phyloP scores from a whole-genome alignment of 2,329 filamentous ascomycete genomes.

The Chaetothyriales sp. region DNA sequence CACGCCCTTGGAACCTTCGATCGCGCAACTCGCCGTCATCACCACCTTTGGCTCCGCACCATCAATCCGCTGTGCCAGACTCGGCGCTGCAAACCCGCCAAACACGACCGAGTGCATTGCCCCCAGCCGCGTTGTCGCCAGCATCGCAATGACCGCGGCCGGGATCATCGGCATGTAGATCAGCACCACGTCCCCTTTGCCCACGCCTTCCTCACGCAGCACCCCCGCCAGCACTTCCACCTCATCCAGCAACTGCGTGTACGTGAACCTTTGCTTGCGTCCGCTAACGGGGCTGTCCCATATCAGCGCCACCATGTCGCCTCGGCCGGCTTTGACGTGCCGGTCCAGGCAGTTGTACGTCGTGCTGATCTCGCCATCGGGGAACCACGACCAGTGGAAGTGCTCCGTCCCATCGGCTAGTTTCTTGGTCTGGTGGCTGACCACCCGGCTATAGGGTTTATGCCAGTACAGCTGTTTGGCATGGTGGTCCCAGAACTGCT shows the following conservation, averaged over 20 bases:
- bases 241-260: constrained; percentile 60
- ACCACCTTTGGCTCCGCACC: constrained; percentile 62
- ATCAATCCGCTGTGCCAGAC: constrained; percentile 79
- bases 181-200: constrained; percentile 72
- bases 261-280: constrained; percentile 59
- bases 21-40: constrained; percentile 81
- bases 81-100: constrained; percentile 71
- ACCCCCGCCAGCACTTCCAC: constrained; percentile 73
- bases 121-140: constrained; percentile 67
- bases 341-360: constrained; percentile 86
- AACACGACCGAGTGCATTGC: constrained; percentile 88
- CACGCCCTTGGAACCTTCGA: constrained; percentile 72
- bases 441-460: constrained; percentile 51
- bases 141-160: constrained; percentile 69
- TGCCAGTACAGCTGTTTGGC: constrained; percentile 71
- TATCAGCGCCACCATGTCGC: constrained; percentile 59
- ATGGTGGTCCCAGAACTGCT: constrained; percentile 62
- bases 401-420: constrained; percentile 51
- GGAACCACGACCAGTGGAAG: constrained; percentile 79
- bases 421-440: constrained; percentile 49
- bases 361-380: constrained; percentile 75
- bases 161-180: constrained; percentile 98
- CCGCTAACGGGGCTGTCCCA: constrained; percentile 79
- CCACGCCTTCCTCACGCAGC: constrained; percentile 66
- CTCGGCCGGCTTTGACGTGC: constrained; percentile 69